Conservation (phyloP, 495 filamentous ascomycete genomes). For the Wilcoxina mikolae region DNA sequence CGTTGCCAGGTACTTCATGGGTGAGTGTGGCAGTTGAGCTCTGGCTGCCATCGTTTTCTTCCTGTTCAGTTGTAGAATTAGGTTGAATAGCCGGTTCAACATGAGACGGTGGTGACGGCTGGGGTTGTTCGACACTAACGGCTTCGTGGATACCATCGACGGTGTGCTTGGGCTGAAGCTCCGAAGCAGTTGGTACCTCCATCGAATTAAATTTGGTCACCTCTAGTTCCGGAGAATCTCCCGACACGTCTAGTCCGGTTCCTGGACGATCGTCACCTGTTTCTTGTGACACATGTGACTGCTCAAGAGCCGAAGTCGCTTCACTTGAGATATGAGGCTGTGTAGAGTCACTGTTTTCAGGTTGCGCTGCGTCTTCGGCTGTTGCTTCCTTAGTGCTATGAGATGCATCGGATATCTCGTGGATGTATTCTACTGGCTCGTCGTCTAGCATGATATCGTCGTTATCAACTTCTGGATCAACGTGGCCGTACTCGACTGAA, state of each 20-base stretch:
- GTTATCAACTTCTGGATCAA: slow-evolving; percentile 16
- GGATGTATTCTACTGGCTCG: slow-evolving; percentile 8
- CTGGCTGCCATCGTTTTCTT: background rate
- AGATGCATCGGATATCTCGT: background rate
- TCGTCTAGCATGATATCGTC: slow-evolving; percentile 28
- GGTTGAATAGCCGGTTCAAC: background rate
- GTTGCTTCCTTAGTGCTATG: background rate
- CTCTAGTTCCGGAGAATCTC: no score
- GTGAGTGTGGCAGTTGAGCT: slow-evolving; percentile 2
- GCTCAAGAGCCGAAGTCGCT: background rate
- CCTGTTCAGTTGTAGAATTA: background rate
- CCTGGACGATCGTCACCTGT: no score
- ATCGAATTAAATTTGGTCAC: background rate
- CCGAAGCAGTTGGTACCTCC: background rate
- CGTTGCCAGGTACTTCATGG: background rate
- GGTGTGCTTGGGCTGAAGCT: background rate
- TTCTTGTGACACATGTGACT: background rate
- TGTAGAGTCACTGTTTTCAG: background rate
- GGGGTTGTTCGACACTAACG: no score
- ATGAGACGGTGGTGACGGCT: background rate
- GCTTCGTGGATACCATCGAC: no score
- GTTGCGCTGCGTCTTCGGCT: background rate
- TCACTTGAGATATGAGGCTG: background rate
- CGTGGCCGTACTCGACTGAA: slow-evolving; percentile 9
- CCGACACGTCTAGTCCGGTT: no score